Base-by-base conservation (phyloP, 306 rosid species). In the Lithocarpus polystachyus region DNA sequence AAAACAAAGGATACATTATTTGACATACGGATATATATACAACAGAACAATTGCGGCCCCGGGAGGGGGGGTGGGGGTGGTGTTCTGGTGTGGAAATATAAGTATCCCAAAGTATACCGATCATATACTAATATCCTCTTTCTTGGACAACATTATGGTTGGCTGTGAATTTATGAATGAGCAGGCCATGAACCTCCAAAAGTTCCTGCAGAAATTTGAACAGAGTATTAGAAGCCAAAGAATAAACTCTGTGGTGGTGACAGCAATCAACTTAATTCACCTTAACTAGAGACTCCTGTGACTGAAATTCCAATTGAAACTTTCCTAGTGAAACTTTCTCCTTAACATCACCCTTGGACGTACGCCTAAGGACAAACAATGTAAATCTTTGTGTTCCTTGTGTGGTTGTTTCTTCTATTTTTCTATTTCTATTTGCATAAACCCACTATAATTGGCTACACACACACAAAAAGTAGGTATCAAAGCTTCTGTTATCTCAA, bases 151-250 rank as follows among this genome's bases (percentile, higher is more conserved):
- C 20, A 10, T 62, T 23, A 74, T 74, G 43, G 56, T 83, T 72
- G 73, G 77, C 29, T 74, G 51, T 72, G 74, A 45, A 77, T 69
- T 65, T 60, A 31, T 72, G 29, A 33, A 57, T 23, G 56, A 67
- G 70, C 81, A 73, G 69, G 77, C 70, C 81, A 51, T 70, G 35
- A 72, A 75, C 85, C 79, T 82, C 81, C 87, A 51, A 75, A 19
- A 20, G 86, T 81, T 80, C 88, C 91, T 91, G 84, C 86, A 72
- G 82, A 11, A 74, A 73, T 26, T 14, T 19, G n/a, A n/a, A 33
- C 4, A 29, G 55, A 13, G 60, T 37, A 68, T 43, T 20, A 18
- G 67, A 56, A 65, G 37, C 12, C 77, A 75, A 75, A 12, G 13
- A 60, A 60, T 26, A 60, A 60, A 60, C 35, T 60, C 31, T 35